phyloP scores from a whole-genome alignment of 495 filamentous ascomycete genomes.

The Aspergillus coremiiformis region DNA sequence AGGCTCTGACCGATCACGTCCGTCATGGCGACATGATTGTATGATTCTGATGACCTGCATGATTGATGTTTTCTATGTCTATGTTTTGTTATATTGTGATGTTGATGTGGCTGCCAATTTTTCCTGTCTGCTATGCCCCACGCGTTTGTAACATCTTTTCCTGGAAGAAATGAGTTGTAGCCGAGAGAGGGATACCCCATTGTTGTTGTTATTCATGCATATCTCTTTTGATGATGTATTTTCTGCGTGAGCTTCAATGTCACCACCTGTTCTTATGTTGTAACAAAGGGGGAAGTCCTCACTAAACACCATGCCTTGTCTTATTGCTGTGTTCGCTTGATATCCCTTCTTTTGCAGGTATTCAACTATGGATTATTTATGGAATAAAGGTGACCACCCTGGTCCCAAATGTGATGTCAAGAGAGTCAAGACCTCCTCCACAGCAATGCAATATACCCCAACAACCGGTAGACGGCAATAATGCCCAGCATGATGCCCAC shows the following conservation, averaged over 20 bases:
- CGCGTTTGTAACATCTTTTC: slow-evolving; percentile 18
- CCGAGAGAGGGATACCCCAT: slow-evolving; percentile 19
- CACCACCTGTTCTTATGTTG: not conserved
- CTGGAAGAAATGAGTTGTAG: slow-evolving; percentile 18
- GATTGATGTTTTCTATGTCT: slow-evolving; percentile 32
- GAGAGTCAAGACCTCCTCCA: slow-evolving; percentile 26
- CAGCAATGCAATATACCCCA: slow-evolving; percentile 45
- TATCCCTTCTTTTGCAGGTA: not conserved
- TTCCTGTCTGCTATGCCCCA: not conserved
- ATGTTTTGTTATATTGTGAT: slow-evolving; percentile 20
- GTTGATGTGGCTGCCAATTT: slow-evolving; percentile 5
- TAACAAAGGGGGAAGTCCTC: too few species aligned
- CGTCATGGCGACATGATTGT: slow-evolving; percentile 41
- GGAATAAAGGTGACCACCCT: too few species aligned
- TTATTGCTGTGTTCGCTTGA: not conserved
- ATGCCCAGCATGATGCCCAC: slow-evolving; percentile 70
- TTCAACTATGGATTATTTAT: not conserved
- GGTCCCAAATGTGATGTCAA: too few species aligned
- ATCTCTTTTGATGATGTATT: not conserved
- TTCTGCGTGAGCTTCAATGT: not conserved
- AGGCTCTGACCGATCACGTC: slow-evolving; percentile 19
- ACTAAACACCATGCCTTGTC: not conserved
- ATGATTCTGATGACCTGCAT: slow-evolving; percentile 45
- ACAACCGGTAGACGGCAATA: slow-evolving; percentile 60
- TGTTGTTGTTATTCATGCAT: slow-evolving; percentile 7